phyloP scores from a whole-genome alignment of 169 alveolate species.

The Plasmodium inui region DNA sequence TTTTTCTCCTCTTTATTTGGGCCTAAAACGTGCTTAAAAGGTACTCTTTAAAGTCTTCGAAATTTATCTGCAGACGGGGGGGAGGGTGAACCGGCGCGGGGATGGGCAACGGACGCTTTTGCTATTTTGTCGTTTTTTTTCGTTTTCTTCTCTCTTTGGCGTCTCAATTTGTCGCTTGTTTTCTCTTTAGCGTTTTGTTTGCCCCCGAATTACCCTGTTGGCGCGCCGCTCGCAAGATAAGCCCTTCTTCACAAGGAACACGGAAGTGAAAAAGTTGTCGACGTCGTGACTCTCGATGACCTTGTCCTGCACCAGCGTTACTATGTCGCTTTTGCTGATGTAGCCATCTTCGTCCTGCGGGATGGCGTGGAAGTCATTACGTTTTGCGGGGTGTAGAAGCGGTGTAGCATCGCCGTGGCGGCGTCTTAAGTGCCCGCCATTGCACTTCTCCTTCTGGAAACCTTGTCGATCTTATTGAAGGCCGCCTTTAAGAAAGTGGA shows the following conservation, averaged over 20 bases:
- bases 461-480: constrained; percentile 76
- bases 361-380: neutral
- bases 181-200: neutral
- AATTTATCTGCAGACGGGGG: constrained; percentile 36
- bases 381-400: neutral
- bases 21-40: constrained; percentile 65
- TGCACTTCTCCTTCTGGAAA: neutral
- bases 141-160: neutral
- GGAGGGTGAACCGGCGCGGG: neutral
- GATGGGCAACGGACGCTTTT: neutral
- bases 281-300: constrained; percentile 56
- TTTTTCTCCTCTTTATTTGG: neutral
- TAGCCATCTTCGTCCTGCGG: constrained; percentile 74
- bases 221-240: constrained; percentile 27
- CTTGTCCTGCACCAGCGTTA: constrained; percentile 46
- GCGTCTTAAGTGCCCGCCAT: neutral
- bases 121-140: neutral
- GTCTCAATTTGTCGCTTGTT: neutral
- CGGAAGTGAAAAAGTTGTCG: constrained; percentile 63
- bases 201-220: constrained; percentile 24
- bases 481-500: constrained; percentile 72
- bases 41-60: constrained; percentile 56
- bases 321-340: constrained; percentile 70
- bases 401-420: neutral
- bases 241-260: constrained; percentile 20